Conservation (phyloP, 306 rosid genomes). For the Datisca glomerata region DNA sequence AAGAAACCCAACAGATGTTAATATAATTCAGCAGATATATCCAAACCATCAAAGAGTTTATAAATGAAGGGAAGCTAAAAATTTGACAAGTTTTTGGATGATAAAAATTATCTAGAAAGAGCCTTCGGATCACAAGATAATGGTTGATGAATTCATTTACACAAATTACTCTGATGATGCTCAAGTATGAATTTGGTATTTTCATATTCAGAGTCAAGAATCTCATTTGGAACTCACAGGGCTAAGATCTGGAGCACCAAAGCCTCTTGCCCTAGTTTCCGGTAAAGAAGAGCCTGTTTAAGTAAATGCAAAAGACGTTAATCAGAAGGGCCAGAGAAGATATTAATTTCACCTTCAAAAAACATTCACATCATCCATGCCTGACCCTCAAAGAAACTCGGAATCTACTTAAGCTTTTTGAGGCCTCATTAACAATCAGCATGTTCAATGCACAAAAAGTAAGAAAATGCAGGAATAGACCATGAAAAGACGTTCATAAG, state of each 20-base stretch:
- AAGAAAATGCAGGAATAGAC: conserved; percentile 7
- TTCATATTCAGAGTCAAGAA: background rate
- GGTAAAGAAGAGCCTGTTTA: conserved; percentile 87
- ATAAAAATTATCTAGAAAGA: background rate
- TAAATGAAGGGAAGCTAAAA: too few species aligned
- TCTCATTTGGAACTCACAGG: conserved; percentile 49
- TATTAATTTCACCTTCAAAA: too few species aligned
- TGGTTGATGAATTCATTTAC: background rate
- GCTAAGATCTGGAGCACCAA: conserved; percentile 95
- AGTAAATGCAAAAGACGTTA: conserved; percentile 12
- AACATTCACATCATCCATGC: too few species aligned
- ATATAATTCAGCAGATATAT: too few species aligned
- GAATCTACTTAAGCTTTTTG: background rate
- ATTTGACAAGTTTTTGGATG: background rate
- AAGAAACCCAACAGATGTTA: too few species aligned
- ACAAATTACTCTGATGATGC: background rate
- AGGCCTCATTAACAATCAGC: too few species aligned
- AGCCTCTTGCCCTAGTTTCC: conserved; percentile 91
- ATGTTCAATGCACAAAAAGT: conserved; percentile 5
- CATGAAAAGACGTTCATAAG: conserved; percentile 9
- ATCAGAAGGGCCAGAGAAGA: background rate
- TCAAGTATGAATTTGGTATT: background rate
- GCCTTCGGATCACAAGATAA: background rate
- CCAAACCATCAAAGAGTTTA: too few species aligned
- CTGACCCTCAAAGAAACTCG: background rate